These are phyloP conservation scores for Parachaetomium inaequale DNA, from an alignment of 495 filamentous ascomycete species.

Conservation along the genomic window DNA sequence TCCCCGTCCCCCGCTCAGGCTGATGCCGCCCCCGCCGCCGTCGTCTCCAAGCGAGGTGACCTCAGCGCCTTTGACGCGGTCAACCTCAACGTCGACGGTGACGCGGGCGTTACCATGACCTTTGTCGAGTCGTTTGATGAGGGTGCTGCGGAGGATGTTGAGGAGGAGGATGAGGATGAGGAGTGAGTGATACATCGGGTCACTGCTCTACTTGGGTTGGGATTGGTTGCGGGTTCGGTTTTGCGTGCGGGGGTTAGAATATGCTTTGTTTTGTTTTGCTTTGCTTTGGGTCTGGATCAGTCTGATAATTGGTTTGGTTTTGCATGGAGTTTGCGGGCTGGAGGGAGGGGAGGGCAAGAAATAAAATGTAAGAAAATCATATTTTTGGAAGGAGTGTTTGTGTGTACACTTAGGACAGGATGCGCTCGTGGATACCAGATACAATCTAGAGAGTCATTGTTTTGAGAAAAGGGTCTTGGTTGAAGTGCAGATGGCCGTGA, in stretches of 20 bases:
- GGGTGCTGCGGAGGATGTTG: slow-evolving; percentile 39
- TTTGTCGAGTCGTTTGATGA: slow-evolving; percentile 46
- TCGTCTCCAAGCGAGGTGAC: slow-evolving; percentile 30
- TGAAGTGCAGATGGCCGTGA: background rate
- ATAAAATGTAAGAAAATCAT: background rate
- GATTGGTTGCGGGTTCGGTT: background rate
- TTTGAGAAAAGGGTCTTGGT: background rate
- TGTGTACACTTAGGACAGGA: background rate
- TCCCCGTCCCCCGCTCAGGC: slow-evolving; percentile 10
- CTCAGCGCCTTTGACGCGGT: slow-evolving; percentile 41
- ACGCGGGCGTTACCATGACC: slow-evolving; percentile 48
- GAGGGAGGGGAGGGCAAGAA: background rate
- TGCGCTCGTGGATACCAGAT: background rate
- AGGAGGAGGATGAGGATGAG: slow-evolving; percentile 30
- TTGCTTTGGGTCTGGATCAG: background rate
- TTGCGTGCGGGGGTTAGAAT: background rate
- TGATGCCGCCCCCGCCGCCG: slow-evolving; percentile 8
- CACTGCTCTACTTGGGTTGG: background rate
- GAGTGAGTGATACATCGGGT: background rate
- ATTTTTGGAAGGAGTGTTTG: background rate
- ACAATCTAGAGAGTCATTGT: background rate
- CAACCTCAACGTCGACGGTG: slow-evolving; percentile 48
- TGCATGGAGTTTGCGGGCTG: background rate
- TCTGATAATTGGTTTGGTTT: background rate
- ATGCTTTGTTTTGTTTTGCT: background rate